phyloP scores from a whole-genome alignment of 1,284 basidiomycete species.

The Lignosus rhinocerotis region DNA sequence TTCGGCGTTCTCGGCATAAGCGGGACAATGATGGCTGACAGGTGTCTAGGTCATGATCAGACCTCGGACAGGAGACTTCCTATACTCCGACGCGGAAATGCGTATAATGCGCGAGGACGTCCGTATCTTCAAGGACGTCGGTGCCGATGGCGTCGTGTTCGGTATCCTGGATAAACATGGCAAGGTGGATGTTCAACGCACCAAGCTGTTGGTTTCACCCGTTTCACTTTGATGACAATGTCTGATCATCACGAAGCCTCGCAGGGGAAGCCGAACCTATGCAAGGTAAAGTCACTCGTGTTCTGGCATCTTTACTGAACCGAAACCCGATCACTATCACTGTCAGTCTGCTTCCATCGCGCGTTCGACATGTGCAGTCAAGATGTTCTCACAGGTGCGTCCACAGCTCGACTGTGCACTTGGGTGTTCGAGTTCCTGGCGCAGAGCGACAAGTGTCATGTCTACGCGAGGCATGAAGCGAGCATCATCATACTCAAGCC shows the following conservation, averaged over 20 bases:
- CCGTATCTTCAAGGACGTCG: conserved; percentile 52
- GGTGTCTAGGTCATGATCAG: conserved; percentile 70
- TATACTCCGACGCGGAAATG: conserved; percentile 65
- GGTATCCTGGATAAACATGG: conserved; percentile 65
- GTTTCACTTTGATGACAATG: background rate
- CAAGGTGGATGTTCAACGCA: conserved; percentile 55
- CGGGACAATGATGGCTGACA: background rate
- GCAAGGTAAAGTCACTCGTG: conserved; percentile 47
- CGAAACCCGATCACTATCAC: too few species aligned
- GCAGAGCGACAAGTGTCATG: background rate
- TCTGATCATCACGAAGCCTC: conserved; percentile 41
- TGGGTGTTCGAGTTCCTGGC: too few species aligned
- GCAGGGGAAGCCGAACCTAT: conserved; percentile 59
- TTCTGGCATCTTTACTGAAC: background rate
- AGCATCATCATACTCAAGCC: too few species aligned
- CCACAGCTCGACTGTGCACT: background rate
- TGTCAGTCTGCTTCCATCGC: conserved; percentile 77
- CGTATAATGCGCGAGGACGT: conserved; percentile 77
- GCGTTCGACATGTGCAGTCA: conserved; percentile 77
- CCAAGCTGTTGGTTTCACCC: conserved; percentile 44
- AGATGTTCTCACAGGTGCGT: conserved; percentile 48
- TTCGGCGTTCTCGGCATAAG: background rate
- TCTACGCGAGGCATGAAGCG: too few species aligned
- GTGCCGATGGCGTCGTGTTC: conserved; percentile 68
- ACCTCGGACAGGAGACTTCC: conserved; percentile 75